Percentiles rank a stretch among this genome's conserved stretches.
phyloP scores from a whole-genome alignment of 148 eudicot species.

The Fagopyrum homotropicum region DNA sequence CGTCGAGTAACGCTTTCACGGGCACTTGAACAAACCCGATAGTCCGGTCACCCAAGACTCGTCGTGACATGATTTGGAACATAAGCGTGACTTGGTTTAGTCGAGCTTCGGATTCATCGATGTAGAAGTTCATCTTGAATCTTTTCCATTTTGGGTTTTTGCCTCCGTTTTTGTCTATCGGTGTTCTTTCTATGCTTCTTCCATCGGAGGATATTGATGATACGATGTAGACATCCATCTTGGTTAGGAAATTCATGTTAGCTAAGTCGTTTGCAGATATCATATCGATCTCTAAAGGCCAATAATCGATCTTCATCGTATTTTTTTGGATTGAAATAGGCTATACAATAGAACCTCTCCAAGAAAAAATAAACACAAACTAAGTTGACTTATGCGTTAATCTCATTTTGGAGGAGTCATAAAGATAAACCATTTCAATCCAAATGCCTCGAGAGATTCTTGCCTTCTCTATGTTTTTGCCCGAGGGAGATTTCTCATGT shows the following conservation, averaged over 20 bases:
- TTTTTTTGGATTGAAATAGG: slow-evolving; percentile 6
- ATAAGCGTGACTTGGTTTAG: background rate
- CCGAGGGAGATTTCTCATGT: background rate
- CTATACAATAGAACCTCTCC: background rate
- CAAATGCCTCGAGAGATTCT: background rate
- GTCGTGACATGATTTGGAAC: slow-evolving; percentile 8
- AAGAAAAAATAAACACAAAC: too few relatives aligned
- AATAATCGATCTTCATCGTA: slow-evolving; percentile 1
- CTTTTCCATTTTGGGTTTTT: slow-evolving; percentile 17
- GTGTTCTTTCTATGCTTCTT: background rate
- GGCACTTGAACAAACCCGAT: slow-evolving; percentile 9
- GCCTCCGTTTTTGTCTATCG: slow-evolving; percentile 2
- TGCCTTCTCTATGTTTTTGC: background rate
- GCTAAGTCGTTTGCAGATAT: slow-evolving; percentile 27
- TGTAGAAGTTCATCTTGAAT: slow-evolving; percentile 8
- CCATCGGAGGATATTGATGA: slow-evolving; percentile 5
- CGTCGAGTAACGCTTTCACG: background rate
- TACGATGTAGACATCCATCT: slow-evolving; percentile 4
- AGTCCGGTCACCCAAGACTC: background rate
- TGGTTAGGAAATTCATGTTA: slow-evolving; percentile 11
- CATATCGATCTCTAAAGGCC: slow-evolving; percentile 18
- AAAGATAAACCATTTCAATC: background rate
- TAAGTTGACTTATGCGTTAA: too few relatives aligned
- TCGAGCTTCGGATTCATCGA: background rate
- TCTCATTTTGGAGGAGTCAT: background rate